phyloP scores from a whole-genome alignment of 2,329 filamentous ascomycete species.

The Neofusicoccum umdonicola region DNA sequence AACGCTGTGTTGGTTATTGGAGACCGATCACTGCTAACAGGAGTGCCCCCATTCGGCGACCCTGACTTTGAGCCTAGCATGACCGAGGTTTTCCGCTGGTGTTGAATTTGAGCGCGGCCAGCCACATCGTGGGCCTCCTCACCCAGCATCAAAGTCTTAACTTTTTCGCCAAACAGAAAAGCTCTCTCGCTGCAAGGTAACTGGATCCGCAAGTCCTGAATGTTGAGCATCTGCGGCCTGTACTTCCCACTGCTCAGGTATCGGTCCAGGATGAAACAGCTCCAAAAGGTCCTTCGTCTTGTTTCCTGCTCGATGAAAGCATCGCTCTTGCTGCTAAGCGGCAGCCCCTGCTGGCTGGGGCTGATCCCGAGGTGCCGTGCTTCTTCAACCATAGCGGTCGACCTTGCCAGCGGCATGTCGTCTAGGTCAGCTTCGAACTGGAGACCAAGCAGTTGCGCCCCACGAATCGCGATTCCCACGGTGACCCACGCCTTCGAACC shows the following conservation, averaged over 20 bases:
- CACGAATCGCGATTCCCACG: conserved; percentile 58
- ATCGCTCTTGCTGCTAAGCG: conserved; percentile 33
- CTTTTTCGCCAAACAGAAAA: conserved; percentile 62
- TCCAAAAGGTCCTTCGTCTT: conserved; percentile 69
- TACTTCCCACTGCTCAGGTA: conserved; percentile 65
- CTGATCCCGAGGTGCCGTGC: conserved; percentile 27
- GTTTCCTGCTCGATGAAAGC: conserved; percentile 62
- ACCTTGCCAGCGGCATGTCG: conserved; percentile 31
- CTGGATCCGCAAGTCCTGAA: conserved; percentile 62
- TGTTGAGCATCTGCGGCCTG: conserved; percentile 58
- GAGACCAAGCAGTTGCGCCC: conserved; percentile 49
- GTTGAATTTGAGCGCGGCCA: conserved; percentile 42
- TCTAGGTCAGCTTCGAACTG: conserved; percentile 29
- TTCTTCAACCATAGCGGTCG: conserved; percentile 25
- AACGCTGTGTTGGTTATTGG: conserved; percentile 29
- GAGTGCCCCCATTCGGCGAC: conserved; percentile 19
- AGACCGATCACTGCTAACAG: conserved; percentile 11
- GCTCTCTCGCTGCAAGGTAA: conserved; percentile 66
- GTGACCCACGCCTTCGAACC: conserved; percentile 65
- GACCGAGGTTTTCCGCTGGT: conserved; percentile 47
- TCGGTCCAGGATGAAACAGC: conserved; percentile 70
- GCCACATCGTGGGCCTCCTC: conserved; percentile 41
- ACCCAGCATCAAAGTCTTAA: conserved; percentile 50
- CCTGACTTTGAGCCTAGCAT: conserved; percentile 24
- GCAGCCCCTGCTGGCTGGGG: conserved; percentile 30